Evolutionary conservation across 2,329 filamentous ascomycete genomes (phyloP), one percentile per base, ranked within the genome.

Genomic region (Hymenoscyphus repandus): DNA sequence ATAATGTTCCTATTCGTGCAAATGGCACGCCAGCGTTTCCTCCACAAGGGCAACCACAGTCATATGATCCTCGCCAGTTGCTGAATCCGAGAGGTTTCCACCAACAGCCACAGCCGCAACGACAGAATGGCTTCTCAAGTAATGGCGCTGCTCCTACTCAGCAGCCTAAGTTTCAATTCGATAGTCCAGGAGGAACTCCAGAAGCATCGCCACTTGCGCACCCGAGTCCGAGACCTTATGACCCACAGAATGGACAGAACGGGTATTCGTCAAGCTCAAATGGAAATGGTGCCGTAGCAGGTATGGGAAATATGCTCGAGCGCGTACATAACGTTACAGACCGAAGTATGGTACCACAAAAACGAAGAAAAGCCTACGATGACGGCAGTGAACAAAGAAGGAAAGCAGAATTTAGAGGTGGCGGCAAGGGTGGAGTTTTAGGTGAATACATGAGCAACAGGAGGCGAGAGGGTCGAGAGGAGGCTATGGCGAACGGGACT

Each of bases 261-360:
- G 57, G 54, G 3, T 62, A 60, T 50, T 56, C 52, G 36, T 31
- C 48, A 18, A 56, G 55, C 47, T 46, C 61, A 22, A 60, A 61
- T 51, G 52, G 53, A 13, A 40, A 17, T 50, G 49, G 45, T 13
- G 38, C 32, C 20, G 43, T 58, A 20, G 67, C 64, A 45, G 78
- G 80, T 22, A 76, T 81, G 58, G 74, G 77, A 9, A 70, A 71
- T 49, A 80, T 90, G 71, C 80, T 95, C 41, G 88, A 95, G 67
- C 79, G 82, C 31, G 75, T 90, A 65, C 88, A 91, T 65, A 83
- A 85, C 58, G 79, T 95, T 12, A 78, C 88, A 58, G 77, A 85
- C 46, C 85, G 90, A 22, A 72, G 74, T 66, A 63, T 73, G 30
- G 74, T 77, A 2, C 80, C 86, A 17, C 71, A 75, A 27, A 92